A percentile compares a stretch with the other conserved stretches of the same genome.
These are phyloP conservation scores for Pseudogymnoascus sp. DNA, from an alignment of 2,329 filamentous ascomycete genomes.

Conservation along the genomic window DNA sequence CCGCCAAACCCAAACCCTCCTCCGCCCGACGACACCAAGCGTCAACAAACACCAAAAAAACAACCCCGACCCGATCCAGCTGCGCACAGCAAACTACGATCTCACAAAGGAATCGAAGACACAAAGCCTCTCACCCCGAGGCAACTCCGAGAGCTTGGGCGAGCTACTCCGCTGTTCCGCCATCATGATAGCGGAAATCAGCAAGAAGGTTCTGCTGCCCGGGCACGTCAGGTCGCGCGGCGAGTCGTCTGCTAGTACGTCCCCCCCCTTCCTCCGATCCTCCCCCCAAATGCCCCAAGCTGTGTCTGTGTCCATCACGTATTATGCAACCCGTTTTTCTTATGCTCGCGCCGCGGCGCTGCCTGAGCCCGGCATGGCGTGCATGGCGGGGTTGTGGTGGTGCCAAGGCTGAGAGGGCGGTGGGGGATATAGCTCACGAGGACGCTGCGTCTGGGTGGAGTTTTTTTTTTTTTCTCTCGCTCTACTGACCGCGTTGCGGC, in stretches of 20 bases:
- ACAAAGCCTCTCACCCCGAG: not conserved
- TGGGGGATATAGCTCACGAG: not conserved
- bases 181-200: not conserved
- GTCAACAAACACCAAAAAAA: not conserved
- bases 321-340: not conserved
- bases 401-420: not conserved
- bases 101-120: no score
- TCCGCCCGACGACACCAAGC: no score
- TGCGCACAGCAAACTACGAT: no score
- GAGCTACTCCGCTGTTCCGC: not conserved
- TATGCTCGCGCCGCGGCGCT: not conserved
- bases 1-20: not conserved
- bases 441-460: not conserved
- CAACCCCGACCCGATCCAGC: not conserved
- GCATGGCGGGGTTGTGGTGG: not conserved
- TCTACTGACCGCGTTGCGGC: not conserved
- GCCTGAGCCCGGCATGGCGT: not conserved
- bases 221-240: not conserved
- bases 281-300: not conserved
- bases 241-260: not conserved
- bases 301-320: not conserved
- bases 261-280: not conserved
- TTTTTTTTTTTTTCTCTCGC: no score
- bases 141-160: not conserved
- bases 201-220: not conserved